Base-by-base conservation (phyloP, 1,284 basidiomycete genomes). In the Hemileia vastatrix region DNA sequence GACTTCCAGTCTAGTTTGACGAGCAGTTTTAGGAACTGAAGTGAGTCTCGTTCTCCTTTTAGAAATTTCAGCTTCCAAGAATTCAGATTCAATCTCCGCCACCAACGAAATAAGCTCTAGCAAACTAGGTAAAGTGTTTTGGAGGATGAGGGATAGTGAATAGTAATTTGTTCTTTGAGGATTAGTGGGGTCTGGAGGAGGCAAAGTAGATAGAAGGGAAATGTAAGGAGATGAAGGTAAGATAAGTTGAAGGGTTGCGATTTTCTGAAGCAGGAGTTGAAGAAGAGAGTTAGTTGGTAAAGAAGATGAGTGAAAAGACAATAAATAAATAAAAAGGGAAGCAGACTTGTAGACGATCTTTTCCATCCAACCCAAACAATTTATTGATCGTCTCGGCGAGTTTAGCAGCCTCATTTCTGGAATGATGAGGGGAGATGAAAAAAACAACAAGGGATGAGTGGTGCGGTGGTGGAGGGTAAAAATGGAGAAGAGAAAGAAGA, bases 211-310 rank as follows among this genome's bases (percentile, higher is more conserved):
- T 1, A 97, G 78, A 0, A 84, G 77, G 0, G 78, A 66, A 68
- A 86, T 86, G 24, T 86, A 77, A 0, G 82, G 78, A 6, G 91
- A 93, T 5, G 82, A 82, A 0, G 90, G 88, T 2, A 96, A 82
- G 6, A 90, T 79, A 27, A 87, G 79, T 2, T 79, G 79, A 8
- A 97, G 79, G 0, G 84, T 81, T 33, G 81, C 77, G 57, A 84
- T 81, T 18, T 92, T 70, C 88, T 93, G n/a, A n/a, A n/a, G n/a
- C n/a, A n/a, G n/a, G n/a, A n/a, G n/a, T n/a, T n/a, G n/a, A n/a
- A n/a, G n/a, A n/a, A n/a, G n/a, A n/a, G n/a, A n/a, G n/a, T n/a
- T n/a, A n/a, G n/a, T n/a, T n/a, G n/a, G n/a, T n/a, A n/a, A n/a
- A n/a, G n/a, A n/a, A n/a, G n/a, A n/a, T n/a, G n/a, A n/a, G n/a